phyloP scores from a whole-genome alignment of 1,284 basidiomycete genomes.

The Austropuccinia psidii region DNA sequence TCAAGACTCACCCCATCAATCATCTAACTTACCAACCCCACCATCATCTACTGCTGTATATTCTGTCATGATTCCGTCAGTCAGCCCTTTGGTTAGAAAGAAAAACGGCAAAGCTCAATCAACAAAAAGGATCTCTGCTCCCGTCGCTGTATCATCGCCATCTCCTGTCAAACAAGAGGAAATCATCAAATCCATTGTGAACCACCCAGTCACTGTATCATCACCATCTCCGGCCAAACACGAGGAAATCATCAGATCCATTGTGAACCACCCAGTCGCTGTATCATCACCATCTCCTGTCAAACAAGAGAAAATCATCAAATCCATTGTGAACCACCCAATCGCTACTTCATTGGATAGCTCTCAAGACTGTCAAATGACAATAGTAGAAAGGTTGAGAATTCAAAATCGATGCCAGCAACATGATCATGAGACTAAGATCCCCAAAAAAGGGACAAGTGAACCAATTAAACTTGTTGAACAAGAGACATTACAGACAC shows the following conservation, averaged over 20 bases:
- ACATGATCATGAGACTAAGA: too few relatives aligned
- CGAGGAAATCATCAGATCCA: too few relatives aligned
- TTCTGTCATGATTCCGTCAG: slow-evolving; percentile 1
- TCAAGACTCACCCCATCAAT: background rate
- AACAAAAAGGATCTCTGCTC: background rate
- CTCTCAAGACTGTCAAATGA: background rate
- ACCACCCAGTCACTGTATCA: background rate
- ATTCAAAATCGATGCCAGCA: background rate
- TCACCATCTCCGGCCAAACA: background rate
- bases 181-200: too few relatives aligned
- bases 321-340: too few relatives aligned
- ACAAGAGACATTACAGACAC: too few relatives aligned
- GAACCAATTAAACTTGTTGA: too few relatives aligned
- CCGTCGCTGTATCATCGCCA: background rate
- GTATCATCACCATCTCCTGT: background rate
- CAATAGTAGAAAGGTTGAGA: slow-evolving; percentile 26
- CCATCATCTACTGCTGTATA: background rate
- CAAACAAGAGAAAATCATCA: background rate
- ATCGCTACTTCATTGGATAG: background rate
- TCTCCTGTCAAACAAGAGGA: background rate
- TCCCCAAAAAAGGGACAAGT: too few relatives aligned
- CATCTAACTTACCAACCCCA: background rate
- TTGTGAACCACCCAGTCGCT: background rate
- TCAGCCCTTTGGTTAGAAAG: slow-evolving; percentile 9
- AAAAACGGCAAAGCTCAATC: background rate